Conservation (phyloP, 176 grass and related monocot genomes). For the Calamus simplicifolius region DNA sequence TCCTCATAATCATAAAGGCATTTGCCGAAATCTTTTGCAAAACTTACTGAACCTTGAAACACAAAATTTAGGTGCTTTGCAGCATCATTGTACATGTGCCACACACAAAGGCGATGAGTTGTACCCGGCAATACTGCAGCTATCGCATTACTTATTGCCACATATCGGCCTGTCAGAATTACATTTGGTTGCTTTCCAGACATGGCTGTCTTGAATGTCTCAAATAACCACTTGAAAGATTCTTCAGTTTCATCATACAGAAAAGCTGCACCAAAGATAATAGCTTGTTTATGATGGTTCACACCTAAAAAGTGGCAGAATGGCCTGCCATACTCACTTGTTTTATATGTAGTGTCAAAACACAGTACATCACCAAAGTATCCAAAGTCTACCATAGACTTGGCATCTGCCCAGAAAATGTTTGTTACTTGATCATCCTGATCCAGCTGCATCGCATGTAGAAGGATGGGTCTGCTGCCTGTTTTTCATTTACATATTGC, state of each 20-base stretch:
- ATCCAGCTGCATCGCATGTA: slow-evolving; percentile 42
- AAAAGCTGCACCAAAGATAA: slow-evolving; percentile 37
- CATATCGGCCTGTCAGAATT: slow-evolving; percentile 26
- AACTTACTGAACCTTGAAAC: slow-evolving; percentile 37
- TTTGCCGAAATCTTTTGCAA: slow-evolving; percentile 28
- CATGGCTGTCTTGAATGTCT: slow-evolving; percentile 34
- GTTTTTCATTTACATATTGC: slow-evolving; percentile 35
- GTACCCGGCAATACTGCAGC: slow-evolving; percentile 19
- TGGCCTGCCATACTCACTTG: slow-evolving; percentile 26
- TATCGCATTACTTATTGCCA: slow-evolving; percentile 21
- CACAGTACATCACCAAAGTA: slow-evolving; percentile 39
- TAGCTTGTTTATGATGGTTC: slow-evolving; percentile 40
- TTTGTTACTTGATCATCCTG: slow-evolving; percentile 24
- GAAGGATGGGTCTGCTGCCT: slow-evolving; percentile 31
- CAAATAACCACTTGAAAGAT: slow-evolving; percentile 42
- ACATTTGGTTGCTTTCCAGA: slow-evolving; percentile 24
- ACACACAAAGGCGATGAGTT: slow-evolving; percentile 16
- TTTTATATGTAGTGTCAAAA: slow-evolving; percentile 37
- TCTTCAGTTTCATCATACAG: slow-evolving; percentile 32
- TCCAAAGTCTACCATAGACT: slow-evolving; percentile 30
- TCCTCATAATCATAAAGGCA: slow-evolving; percentile 37
- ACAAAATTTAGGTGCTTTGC: slow-evolving; percentile 26
- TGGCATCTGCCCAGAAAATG: slow-evolving; percentile 39
- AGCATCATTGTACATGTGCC: slow-evolving; percentile 42
- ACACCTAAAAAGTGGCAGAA: slow-evolving; percentile 29